phyloP scores from a whole-genome alignment of 2,329 filamentous ascomycete genomes.

The Teratosphaeria gauchensis region DNA sequence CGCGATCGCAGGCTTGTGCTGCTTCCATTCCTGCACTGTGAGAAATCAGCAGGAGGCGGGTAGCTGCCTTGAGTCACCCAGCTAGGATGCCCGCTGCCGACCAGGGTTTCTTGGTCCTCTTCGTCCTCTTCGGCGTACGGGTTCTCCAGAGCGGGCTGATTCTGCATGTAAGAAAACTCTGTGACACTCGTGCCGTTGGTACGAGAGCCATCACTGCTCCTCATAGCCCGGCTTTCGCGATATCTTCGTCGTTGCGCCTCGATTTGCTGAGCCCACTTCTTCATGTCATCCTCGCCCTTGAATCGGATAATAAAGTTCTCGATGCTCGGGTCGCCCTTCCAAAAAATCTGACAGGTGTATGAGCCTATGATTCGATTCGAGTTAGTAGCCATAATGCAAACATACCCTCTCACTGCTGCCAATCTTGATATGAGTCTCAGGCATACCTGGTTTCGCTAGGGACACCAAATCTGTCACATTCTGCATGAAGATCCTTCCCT shows the following conservation, averaged over 20 bases:
- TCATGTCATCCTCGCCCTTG: conserved; percentile 81
- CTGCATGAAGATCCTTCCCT: conserved; percentile 97
- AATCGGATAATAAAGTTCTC: conserved; percentile 97
- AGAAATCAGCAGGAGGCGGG: conserved; percentile 38
- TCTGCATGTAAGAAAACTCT: conserved; percentile 73
- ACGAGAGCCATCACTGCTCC: background rate
- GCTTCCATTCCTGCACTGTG: conserved; percentile 58
- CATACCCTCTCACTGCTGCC: conserved; percentile 19
- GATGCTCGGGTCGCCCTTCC: conserved; percentile 91
- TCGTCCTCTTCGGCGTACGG: conserved; percentile 59
- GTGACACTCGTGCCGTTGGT: conserved; percentile 45
- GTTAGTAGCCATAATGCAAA: conserved; percentile 6
- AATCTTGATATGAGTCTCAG: conserved; percentile 8
- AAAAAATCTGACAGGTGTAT: conserved; percentile 95
- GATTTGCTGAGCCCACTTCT: conserved; percentile 77
- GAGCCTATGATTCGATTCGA: conserved; percentile 51
- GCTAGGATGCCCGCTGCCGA: conserved; percentile 12
- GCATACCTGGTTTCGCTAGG: conserved; percentile 73
- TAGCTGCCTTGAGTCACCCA: conserved; percentile 13
- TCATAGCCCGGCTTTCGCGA: conserved; percentile 34
- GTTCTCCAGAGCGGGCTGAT: conserved; percentile 62
- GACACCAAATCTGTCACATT: conserved; percentile 95
- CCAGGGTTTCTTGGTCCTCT: conserved; percentile 40
- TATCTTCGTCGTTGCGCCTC: conserved; percentile 58
- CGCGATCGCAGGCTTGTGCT: conserved; percentile 65